phyloP scores from a whole-genome alignment of 305 asterid species.

The Fraxinus paxiana region DNA sequence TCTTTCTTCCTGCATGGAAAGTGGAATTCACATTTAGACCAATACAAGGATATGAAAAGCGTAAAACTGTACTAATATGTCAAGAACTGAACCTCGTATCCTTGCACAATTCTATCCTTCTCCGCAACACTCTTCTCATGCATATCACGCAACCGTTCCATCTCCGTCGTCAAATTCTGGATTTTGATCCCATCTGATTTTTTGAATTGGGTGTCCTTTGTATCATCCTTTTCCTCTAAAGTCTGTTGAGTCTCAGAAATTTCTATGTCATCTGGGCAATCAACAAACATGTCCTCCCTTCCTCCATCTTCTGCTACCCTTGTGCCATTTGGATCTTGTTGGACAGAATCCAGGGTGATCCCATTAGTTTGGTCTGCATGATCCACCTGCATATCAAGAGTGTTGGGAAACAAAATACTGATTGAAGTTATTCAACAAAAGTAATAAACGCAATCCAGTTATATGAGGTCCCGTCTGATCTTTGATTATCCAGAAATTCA shows the following conservation, averaged over 20 bases:
- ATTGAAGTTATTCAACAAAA: conserved; percentile 16
- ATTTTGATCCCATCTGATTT: conserved; percentile 47
- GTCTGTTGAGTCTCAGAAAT: conserved; percentile 55
- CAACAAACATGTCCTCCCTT: conserved; percentile 88
- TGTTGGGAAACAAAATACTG: conserved; percentile 23
- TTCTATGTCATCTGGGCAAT: conserved; percentile 91
- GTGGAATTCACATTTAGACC: conserved; percentile 20
- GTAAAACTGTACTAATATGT: conserved; percentile 22
- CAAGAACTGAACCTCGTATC: conserved; percentile 59
- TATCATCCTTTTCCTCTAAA: conserved; percentile 48
- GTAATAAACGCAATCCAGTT: not conserved
- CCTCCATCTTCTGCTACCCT: conserved; percentile 60
- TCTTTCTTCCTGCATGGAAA: conserved; percentile 68
- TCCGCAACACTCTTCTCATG: conserved; percentile 54
- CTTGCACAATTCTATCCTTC: conserved; percentile 45
- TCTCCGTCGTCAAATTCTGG: conserved; percentile 50
- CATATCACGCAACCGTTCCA: conserved; percentile 52
- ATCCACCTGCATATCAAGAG: conserved; percentile 41
- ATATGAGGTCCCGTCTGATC: not conserved
- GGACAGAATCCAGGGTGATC: conserved; percentile 31
- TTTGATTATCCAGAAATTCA: not conserved
- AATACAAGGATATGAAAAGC: conserved; percentile 8
- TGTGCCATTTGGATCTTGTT: conserved; percentile 35
- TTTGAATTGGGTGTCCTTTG: conserved; percentile 35
- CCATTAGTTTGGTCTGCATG: conserved; percentile 22